phyloP scores from a whole-genome alignment of 2,329 filamentous ascomycete species.

The Fusarium foetens region DNA sequence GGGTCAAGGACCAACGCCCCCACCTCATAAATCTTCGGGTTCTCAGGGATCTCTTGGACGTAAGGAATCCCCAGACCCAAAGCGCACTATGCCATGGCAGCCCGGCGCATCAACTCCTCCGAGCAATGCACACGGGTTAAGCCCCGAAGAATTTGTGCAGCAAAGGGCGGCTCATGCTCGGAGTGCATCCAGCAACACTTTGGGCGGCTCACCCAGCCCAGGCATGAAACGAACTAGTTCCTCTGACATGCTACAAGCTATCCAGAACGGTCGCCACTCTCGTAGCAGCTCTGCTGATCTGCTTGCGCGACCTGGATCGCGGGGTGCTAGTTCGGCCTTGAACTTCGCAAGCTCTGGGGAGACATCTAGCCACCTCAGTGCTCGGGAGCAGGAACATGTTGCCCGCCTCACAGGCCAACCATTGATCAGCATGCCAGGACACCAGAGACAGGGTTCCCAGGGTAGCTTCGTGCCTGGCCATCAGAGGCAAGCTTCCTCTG shows the following conservation, averaged over 20 bases:
- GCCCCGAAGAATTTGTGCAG: constrained; percentile 85
- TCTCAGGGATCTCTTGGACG: constrained; percentile 52
- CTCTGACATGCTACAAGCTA: constrained; percentile 49
- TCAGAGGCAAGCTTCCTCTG: constrained; percentile 60
- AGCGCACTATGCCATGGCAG: constrained; percentile 81
- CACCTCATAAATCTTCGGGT: constrained; percentile 36
- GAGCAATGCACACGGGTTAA: constrained; percentile 65
- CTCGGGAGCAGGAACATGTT: constrained; percentile 89
- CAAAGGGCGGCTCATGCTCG: constrained; percentile 76
- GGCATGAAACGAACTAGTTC: constrained; percentile 53
- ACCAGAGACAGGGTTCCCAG: constrained; percentile 60
- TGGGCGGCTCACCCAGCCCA: constrained; percentile 46
- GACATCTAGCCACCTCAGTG: constrained; percentile 72
- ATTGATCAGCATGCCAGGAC: constrained; percentile 72
- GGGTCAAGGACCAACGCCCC: constrained; percentile 40
- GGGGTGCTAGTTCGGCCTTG: constrained; percentile 64
- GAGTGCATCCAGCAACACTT: constrained; percentile 63
- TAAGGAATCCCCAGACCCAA: constrained; percentile 63
- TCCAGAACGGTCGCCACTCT: constrained; percentile 49
- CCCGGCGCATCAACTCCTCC: constrained; percentile 69
- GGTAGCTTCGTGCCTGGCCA: constrained; percentile 67
- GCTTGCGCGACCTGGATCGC: constrained; percentile 66
- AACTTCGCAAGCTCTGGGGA: constrained; percentile 56
- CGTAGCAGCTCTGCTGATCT: constrained; percentile 58
- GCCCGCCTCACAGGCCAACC: constrained; percentile 82